Percentiles rank a stretch among this genome's conserved stretches.
Conservation (phyloP, 177 flowering plant species). For the Vitis hybrid region DNA sequence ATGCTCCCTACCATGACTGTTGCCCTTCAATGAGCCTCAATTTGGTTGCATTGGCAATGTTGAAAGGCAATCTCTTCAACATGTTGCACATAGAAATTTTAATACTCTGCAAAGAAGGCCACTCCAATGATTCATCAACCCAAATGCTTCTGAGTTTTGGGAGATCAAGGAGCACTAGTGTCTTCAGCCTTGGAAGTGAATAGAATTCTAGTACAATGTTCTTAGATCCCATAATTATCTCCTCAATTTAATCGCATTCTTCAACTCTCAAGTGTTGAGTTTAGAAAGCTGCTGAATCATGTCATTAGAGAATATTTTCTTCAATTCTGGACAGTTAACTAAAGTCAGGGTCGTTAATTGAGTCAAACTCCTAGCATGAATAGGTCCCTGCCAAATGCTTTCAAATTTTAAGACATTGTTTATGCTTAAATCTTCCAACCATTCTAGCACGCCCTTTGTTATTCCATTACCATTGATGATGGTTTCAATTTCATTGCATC, state of each 20-base stretch:
- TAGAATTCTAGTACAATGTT: background rate
- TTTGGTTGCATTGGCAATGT: background rate
- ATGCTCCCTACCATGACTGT: background rate
- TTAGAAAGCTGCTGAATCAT: too few relatives aligned
- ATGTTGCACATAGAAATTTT: too few relatives aligned
- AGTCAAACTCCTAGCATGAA: background rate
- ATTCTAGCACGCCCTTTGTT: background rate
- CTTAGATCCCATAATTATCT: conserved; percentile 6
- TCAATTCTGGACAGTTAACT: conserved; percentile 4
- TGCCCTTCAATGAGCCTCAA: background rate
- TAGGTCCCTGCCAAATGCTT: conserved; percentile 8
- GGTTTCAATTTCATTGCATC: conserved; percentile 4
- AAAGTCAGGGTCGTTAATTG: background rate
- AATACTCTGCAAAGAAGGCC: too few relatives aligned
- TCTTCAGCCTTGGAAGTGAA: conserved; percentile 7
- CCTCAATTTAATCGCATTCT: conserved; percentile 6
- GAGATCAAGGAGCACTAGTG: conserved; percentile 5
- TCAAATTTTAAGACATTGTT: background rate
- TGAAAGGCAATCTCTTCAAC: too few relatives aligned
- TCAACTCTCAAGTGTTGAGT: background rate
- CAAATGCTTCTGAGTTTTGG: background rate
- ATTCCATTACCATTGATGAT: background rate
- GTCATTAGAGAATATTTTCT: background rate
- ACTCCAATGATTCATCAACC: too few relatives aligned
- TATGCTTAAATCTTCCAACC: conserved; percentile 5